These are phyloP conservation scores for Remersonia thermophila DNA, from an alignment of 2,329 filamentous ascomycete genomes.

Conservation along the genomic window DNA sequence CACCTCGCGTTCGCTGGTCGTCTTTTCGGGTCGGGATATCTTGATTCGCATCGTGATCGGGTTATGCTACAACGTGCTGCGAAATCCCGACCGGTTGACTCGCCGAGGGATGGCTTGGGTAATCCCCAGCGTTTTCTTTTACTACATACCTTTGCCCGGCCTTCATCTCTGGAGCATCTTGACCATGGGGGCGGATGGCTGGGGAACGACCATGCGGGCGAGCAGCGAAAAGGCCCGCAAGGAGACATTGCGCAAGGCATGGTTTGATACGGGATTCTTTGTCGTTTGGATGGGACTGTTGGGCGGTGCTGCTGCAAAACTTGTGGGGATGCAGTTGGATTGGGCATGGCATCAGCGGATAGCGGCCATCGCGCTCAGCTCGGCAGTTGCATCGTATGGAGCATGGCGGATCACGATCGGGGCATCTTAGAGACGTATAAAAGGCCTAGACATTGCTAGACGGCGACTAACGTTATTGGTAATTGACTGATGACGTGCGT, in stretches of 20 bases:
- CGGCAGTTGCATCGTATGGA: not conserved
- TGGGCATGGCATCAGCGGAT: conserved; percentile 6
- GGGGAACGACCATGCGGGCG: conserved; percentile 9
- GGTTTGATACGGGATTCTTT: conserved; percentile 11
- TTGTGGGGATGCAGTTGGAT: conserved; percentile 1
- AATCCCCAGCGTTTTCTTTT: conserved; percentile 8
- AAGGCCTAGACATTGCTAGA: not conserved
- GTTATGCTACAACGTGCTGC: conserved; percentile 5
- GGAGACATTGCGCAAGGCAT: conserved; percentile 7
- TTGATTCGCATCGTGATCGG: conserved; percentile 6
- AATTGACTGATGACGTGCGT: no score
- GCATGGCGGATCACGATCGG: conserved; percentile 8
- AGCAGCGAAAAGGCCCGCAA: conserved; percentile 7
- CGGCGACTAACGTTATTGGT: no score
- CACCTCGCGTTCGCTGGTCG: conserved; percentile 4
- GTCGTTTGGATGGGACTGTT: conserved; percentile 10
- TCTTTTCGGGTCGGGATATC: conserved; percentile 4
- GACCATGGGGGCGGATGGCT: conserved; percentile 10
- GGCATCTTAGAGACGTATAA: conserved; percentile 2
- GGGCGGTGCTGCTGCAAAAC: conserved; percentile 4
- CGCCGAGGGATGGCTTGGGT: conserved; percentile 3
- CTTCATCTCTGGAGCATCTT: conserved; percentile 11
- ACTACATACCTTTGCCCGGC: conserved; percentile 9
- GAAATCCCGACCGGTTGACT: conserved; percentile 6
- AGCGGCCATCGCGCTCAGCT: not conserved